phyloP scores from a whole-genome alignment of 2,329 filamentous ascomycete genomes.

The Fusarium pseudocircinatum region DNA sequence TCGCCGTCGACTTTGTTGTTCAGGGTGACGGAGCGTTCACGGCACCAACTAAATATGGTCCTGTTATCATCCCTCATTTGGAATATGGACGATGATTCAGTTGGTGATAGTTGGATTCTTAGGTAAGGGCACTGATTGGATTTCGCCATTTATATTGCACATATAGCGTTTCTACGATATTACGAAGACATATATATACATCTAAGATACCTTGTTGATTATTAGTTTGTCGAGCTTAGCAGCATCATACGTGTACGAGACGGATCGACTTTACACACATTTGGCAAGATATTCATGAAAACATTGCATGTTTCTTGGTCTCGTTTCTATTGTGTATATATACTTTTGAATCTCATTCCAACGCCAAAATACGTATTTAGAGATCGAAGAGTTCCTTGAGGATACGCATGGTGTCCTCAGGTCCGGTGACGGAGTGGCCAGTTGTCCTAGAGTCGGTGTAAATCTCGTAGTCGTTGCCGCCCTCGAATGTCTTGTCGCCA shows the following conservation, averaged over 20 bases:
- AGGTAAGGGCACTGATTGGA: neutral
- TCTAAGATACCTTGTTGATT: constrained; percentile 38
- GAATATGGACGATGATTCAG: constrained; percentile 68
- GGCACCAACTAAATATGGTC: constrained; percentile 92
- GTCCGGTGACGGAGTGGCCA: constrained; percentile 83
- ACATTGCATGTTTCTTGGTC: constrained; percentile 24
- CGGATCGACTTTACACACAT: neutral
- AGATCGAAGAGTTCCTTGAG: constrained; percentile 84
- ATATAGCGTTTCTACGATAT: constrained; percentile 35
- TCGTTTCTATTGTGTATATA: constrained; percentile 27
- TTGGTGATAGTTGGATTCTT: neutral
- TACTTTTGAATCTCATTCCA: constrained; percentile 19
- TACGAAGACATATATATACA: constrained; percentile 37
- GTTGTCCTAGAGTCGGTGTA: constrained; percentile 82
- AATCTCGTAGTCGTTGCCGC: constrained; percentile 97
- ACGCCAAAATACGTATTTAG: constrained; percentile 46
- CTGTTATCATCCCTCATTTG: constrained; percentile 90
- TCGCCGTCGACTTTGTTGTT: constrained; percentile 96
- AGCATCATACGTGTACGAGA: neutral
- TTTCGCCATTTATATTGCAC: constrained; percentile 15
- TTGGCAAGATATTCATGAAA: neutral
- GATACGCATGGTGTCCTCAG: constrained; percentile 82
- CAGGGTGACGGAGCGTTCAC: constrained; percentile 87
- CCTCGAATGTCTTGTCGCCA: constrained; percentile 90
- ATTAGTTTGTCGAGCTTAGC: neutral